Conservation (phyloP, 305 asterid species). For the Solanum chacoense region DNA sequence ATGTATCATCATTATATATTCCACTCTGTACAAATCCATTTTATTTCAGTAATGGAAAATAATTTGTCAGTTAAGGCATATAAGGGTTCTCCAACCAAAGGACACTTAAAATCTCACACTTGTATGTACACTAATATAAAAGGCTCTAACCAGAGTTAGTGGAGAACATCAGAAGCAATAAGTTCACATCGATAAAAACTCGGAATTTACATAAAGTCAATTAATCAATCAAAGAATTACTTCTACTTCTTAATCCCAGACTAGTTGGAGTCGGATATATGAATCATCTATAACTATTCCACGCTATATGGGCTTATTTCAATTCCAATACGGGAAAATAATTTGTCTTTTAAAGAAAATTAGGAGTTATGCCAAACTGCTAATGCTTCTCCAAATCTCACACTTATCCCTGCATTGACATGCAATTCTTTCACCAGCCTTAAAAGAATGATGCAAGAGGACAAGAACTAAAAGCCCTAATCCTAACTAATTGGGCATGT, state of each 20-base stretch:
- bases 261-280: neutral
- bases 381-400: neutral
- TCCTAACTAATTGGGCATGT: neutral
- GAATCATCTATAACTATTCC: neutral
- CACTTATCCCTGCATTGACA: neutral
- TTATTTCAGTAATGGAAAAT: neutral
- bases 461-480: conserved; percentile 16
- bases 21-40: neutral
- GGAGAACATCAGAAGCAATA: neutral
- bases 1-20: neutral
- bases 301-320: neutral
- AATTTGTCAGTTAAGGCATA: neutral
- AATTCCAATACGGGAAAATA: neutral
- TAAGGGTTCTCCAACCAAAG: neutral
- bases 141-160: neutral
- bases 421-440: neutral
- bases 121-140: neutral
- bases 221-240: neutral
- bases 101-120: neutral
- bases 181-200: neutral
- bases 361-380: neutral
- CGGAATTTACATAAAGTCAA: neutral
- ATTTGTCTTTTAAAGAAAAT: neutral
- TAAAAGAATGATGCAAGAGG: neutral
- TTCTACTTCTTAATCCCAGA: neutral